Conservation (phyloP, 192 early-diverging fungal species). For the Piromyces finnis region DNA sequence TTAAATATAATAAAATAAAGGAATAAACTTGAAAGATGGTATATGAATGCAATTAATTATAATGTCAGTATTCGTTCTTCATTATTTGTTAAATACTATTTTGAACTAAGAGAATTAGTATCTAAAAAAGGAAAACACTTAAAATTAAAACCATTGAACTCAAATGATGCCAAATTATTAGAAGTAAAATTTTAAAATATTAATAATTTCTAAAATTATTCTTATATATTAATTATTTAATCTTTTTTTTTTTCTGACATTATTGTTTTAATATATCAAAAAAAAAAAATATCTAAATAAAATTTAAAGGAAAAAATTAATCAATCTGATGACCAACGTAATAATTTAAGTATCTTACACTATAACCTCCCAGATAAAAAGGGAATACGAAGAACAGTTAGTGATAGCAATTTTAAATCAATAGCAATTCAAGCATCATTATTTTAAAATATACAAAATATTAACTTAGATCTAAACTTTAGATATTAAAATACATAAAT, state of each 20-base stretch:
- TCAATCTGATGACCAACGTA: neutral
- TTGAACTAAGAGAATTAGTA: conserved; percentile 32
- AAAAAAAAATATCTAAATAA: no score
- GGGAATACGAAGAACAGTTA: neutral
- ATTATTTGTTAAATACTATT: conserved; percentile 45
- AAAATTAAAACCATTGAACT: neutral
- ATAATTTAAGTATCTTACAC: neutral
- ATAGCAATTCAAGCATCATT: neutral
- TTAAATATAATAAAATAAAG: no score
- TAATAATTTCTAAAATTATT: no score
- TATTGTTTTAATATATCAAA: no score
- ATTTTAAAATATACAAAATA: no score
- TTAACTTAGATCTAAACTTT: no score
- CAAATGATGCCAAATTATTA: neutral
- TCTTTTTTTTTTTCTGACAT: no score
- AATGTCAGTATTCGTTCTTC: conserved; percentile 48
- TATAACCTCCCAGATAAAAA: neutral
- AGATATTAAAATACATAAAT: no score
- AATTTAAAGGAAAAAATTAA: neutral
- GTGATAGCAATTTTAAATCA: neutral
- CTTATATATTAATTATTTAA: neutral
- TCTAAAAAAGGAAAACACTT: neutral
- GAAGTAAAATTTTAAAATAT: neutral
- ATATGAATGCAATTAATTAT: conserved; percentile 36
- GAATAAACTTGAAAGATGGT: conserved; percentile 48